Conservation (phyloP, 1,284 basidiomycete species). For the Stygiomarasmius scandens region DNA sequence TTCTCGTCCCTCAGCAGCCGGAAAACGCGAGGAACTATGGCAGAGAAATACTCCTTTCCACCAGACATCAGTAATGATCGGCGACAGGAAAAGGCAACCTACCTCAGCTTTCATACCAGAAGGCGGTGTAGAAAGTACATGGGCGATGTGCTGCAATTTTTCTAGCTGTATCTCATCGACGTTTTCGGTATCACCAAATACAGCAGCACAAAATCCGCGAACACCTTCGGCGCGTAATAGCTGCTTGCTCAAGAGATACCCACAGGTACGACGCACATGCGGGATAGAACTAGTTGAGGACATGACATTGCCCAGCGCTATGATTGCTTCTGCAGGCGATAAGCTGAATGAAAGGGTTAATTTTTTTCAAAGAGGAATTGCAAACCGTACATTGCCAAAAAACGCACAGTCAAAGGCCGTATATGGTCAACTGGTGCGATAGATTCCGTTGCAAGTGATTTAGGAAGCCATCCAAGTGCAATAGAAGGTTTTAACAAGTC, state of each 20-base stretch:
- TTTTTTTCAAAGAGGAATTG: constrained; percentile 16
- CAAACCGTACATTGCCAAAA: constrained; percentile 58
- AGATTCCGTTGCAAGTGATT: constrained; percentile 40
- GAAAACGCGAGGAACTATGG: constrained; percentile 57
- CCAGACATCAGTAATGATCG: neutral
- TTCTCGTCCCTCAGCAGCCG: constrained; percentile 44
- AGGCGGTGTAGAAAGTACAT: constrained; percentile 60
- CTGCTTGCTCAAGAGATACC: constrained; percentile 65
- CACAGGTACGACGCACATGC: constrained; percentile 61
- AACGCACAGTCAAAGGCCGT: constrained; percentile 52
- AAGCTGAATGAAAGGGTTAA: constrained; percentile 42
- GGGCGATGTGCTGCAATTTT: constrained; percentile 68
- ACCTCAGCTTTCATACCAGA: constrained; percentile 55
- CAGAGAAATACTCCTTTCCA: constrained; percentile 61
- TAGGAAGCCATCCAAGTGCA: constrained; percentile 71
- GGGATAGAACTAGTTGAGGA: constrained; percentile 45
- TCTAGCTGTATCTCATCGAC: constrained; percentile 58
- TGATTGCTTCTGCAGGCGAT: constrained; percentile 64
- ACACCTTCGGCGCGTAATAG: constrained; percentile 70
- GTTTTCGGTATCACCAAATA: constrained; percentile 61
- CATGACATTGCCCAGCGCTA: constrained; percentile 60
- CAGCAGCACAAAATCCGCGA: constrained; percentile 62
- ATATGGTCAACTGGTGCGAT: constrained; percentile 36
- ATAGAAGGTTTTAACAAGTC: constrained; percentile 63
- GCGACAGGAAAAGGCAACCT: constrained; percentile 21